These are phyloP conservation scores for Thinopyrum elongatum DNA, from an alignment of 176 grass and related monocot genomes.

Conservation along the genomic window DNA sequence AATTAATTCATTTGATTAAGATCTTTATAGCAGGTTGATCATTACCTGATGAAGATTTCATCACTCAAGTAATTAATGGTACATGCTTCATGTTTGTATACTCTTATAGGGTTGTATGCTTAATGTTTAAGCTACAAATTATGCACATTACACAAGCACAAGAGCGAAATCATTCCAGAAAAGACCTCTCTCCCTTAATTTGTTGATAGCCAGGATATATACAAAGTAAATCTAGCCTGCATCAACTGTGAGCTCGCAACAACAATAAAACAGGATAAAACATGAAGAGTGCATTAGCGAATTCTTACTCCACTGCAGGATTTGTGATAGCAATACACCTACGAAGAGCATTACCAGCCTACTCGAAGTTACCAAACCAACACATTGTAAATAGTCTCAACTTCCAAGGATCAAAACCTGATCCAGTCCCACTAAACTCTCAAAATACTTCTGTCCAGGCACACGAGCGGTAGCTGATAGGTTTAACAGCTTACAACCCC, in stretches of 20 bases:
- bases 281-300: background rate
- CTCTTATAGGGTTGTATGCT: background rate
- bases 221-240: background rate
- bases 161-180: background rate
- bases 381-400: conserved; percentile 4
- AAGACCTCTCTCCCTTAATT: background rate
- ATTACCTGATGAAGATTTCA: background rate
- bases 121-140: background rate
- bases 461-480: background rate
- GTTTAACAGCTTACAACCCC: conserved; percentile 16
- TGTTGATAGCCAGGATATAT: background rate
- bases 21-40: too few species aligned
- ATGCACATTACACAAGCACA: background rate
- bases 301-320: conserved; percentile 10
- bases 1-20: too few species aligned
- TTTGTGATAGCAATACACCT: background rate
- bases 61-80: background rate
- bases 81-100: background rate
- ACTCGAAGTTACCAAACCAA: background rate
- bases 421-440: background rate
- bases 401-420: background rate
- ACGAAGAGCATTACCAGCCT: background rate
- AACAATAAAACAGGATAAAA: background rate
- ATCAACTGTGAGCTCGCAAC: background rate
- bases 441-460: background rate